Conservation (phyloP, 1,139 yeast species). For the Geotrichum aggregatum region DNA sequence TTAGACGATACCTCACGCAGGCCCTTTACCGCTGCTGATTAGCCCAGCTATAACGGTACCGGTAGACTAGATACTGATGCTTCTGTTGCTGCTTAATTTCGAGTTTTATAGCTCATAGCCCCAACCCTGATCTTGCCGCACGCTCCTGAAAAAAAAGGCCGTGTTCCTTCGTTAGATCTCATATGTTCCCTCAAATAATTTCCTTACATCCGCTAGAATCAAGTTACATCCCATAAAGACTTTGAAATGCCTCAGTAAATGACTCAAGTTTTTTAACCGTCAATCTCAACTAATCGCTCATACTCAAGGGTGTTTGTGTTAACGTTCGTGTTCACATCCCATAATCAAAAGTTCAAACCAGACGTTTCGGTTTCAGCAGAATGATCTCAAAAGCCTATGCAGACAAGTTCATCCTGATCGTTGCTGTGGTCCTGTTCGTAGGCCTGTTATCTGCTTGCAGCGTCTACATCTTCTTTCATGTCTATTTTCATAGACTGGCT, state of each 20-base stretch:
- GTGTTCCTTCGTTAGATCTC: too few species aligned
- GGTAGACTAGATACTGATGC: too few species aligned
- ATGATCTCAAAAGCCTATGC: neutral
- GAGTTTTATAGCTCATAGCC: too few species aligned
- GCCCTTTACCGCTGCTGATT: neutral
- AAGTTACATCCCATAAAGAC: too few species aligned
- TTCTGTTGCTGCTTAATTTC: too few species aligned
- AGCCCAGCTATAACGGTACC: too few species aligned
- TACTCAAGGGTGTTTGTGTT: too few species aligned
- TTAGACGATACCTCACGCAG: slow-evolving; percentile 32
- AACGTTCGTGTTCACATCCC: too few species aligned
- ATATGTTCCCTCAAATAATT: too few species aligned
- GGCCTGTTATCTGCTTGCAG: slow-evolving; percentile 14
- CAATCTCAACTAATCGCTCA: neutral
- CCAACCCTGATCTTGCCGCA: neutral
- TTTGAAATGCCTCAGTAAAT: neutral
- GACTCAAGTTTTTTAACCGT: neutral
- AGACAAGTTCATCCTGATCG: slow-evolving; percentile 6
- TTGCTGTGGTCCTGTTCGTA: slow-evolving; percentile 21
- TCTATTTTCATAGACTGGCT: slow-evolving; percentile 13
- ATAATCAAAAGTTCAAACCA: too few species aligned
- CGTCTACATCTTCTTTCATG: slow-evolving; percentile 7
- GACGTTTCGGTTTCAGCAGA: too few species aligned
- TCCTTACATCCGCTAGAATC: too few species aligned
- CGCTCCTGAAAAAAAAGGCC: slow-evolving; percentile 3